Evolutionary conservation across 1,139 yeast species (phyloP), one percentile per base, ranked within the genome.

Genomic region (Petasospora fabianii): DNA sequence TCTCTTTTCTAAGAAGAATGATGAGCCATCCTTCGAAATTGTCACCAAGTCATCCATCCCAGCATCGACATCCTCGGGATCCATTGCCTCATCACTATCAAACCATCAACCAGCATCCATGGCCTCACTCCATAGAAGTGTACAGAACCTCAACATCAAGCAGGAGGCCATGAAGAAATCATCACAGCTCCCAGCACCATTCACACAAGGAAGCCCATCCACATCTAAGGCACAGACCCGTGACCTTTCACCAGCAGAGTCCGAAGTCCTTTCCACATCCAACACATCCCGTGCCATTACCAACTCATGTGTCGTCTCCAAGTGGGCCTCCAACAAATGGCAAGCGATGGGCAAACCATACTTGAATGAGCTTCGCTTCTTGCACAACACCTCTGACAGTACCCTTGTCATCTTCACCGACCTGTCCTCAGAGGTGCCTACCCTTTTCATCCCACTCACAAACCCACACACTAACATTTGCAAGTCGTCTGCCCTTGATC

Each of bases 301-400:
- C 8, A 49, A 47, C 27, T 34, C 47, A 3, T 34, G 46, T 12
- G 35, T 50, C 12, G 41, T 53, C 6, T 51, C 56, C 1, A 33
- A 38, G 17, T 53, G 57, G 57, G 30, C 17, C 20, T 33, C 38
- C 13, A 41, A 50, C 42, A 43, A 44, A 27, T 53, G 56, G 56
- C 45, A 45, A 27, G 30, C 39, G 8, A 35, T 51, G 15, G 55
- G 55, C 12, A 32, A 30, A 15, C 41, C 32, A 11, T 42, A 42
- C 34, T 30, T 31, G 5, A 39, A 40, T 27, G 38, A 34, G 28
- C 8, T 44, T 15, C 24, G 27, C 4, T 42, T 44, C 42, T 18
- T 36, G 14, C 32, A 27, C n/a, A 39, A 36, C 19, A 24, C 34
- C 8, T 30, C 34, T 12, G n/a, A 26, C 12, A 22, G 29, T n/a